Percentiles rank a stretch among this genome's conserved stretches.
Evolutionary conservation across 345 rosid genomes (phyloP).

Genomic region (Carallia pectinifolia): DNA sequence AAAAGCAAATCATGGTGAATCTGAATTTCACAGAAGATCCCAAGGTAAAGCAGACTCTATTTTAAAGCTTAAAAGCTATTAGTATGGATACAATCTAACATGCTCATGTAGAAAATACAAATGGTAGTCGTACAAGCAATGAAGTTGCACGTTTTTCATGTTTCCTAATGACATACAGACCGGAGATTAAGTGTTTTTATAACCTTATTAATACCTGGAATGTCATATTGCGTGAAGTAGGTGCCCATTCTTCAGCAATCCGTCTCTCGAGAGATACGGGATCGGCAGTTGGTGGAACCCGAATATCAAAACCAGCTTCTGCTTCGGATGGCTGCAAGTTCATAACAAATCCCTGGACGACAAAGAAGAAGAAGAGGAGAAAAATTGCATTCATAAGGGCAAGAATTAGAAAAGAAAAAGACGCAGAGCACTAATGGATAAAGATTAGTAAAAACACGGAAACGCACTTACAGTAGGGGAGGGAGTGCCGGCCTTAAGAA

Average conservation of each 20-base stretch:
- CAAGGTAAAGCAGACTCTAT: not conserved
- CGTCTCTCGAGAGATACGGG: constrained; percentile 71
- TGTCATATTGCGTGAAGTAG: constrained; percentile 84
- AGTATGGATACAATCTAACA: not conserved
- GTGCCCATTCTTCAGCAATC: constrained; percentile 97
- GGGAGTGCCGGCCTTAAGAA: constrained; percentile 91
- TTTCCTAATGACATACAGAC: not conserved
- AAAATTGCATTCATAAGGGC: not conserved
- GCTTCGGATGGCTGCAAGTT: constrained; percentile 97
- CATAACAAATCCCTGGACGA: constrained; percentile 84
- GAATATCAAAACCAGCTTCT: constrained; percentile 91
- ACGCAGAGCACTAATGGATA: not conserved
- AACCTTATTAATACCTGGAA: constrained; percentile 51
- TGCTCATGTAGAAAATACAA: not conserved
- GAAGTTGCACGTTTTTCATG: not conserved
- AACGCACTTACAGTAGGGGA: constrained; percentile 78
- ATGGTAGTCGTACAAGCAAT: not conserved
- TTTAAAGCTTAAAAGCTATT: not conserved
- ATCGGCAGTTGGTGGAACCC: constrained; percentile 77
- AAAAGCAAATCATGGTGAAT: not conserved
- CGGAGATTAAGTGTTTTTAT: not conserved
- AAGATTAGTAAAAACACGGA: not conserved
- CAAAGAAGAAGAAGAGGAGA: too few species aligned
- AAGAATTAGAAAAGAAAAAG: not conserved
- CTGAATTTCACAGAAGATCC: not conserved